Evolutionary conservation across 768 basidiomycete genomes (phyloP), one percentile per base, ranked within the genome.

Genomic region (Mycena olivaceomarginata): DNA sequence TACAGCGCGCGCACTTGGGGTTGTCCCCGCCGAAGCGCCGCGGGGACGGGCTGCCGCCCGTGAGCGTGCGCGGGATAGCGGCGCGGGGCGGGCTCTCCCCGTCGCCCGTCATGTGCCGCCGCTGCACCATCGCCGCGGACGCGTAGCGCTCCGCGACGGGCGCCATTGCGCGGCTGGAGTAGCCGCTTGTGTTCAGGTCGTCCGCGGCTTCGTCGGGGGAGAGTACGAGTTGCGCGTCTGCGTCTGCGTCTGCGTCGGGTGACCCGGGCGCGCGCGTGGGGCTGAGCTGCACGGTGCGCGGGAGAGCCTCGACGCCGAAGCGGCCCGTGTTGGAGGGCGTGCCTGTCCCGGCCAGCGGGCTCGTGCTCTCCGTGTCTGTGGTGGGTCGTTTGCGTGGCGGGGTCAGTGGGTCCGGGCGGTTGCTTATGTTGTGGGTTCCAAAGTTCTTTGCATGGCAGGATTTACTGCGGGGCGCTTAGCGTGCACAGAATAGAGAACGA

Each of bases 381-480:
- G 70, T 25, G 88, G 88, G 45, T 86, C 85, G 78, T 86, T 71
- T 74, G 22, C 75, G 75, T 37, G 82, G 80, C 15, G 81, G 76
- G 16, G 85, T 85, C 16, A 81, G 67, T 11, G 89, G 88, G 56
- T 88, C 86, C 72, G 86, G 92, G 12, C 94, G 91, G 82, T 95
- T 94, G 70, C 93, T 91, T 43, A 95, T 89, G 81, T 95, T 92
- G 69, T 90, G 89, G 11, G 94, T 96, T 25, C 95, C 96, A 80
- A 97, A 97, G 78, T 88, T 91, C 88, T 93, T 94, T 68, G 92
- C 82, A 82, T 98, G 96, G 81, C 97, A 98, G 63, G 89, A 87
- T 89, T 97, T 97, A 87, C 97, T 97, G 84, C 72, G 74, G 11
- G 45, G 25, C 39, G 16, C 31, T 72, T 37, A 69, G 60, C 7